A percentile compares a stretch with the other conserved stretches of the same genome.
phyloP scores from a whole-genome alignment of 345 rosid species.

The Citropsis articulata region DNA sequence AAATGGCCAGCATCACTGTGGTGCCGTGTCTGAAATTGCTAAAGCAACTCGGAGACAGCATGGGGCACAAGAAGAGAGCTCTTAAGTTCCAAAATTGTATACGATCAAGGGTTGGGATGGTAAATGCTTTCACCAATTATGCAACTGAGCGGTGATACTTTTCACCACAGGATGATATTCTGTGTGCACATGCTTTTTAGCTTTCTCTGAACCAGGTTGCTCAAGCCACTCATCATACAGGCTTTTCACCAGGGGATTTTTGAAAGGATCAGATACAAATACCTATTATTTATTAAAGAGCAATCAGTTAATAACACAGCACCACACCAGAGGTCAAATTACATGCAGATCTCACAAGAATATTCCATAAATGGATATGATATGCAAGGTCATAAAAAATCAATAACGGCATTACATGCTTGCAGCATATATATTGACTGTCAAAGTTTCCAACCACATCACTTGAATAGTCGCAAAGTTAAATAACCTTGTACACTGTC shows the following conservation, averaged over 20 bases:
- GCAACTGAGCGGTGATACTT: conserved; percentile 67
- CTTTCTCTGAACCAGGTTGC: conserved; percentile 77
- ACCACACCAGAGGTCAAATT: neutral
- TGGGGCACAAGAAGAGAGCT: neutral
- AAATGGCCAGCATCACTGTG: neutral
- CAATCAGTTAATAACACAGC: neutral
- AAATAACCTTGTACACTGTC: neutral
- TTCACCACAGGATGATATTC: conserved; percentile 81
- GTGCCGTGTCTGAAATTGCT: neutral
- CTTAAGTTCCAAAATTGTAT: neutral
- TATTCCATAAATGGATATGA: neutral
- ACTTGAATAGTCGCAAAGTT: neutral
- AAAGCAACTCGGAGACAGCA: neutral
- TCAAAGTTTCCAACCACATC: neutral
- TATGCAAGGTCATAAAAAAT: neutral
- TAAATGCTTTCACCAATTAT: conserved; percentile 58
- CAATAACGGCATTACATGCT: neutral
- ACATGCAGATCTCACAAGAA: neutral
- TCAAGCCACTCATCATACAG: conserved; percentile 83
- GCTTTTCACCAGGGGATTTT: conserved; percentile 62
- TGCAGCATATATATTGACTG: neutral
- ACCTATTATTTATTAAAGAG: conserved; percentile 31
- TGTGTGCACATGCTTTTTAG: conserved; percentile 72
- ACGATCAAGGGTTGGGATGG: neutral
- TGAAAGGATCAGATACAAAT: conserved; percentile 60